These are phyloP conservation scores for Cutaneotrichosporon sp. DNA, from an alignment of 1,284 basidiomycete genomes.

Conservation along the genomic window DNA sequence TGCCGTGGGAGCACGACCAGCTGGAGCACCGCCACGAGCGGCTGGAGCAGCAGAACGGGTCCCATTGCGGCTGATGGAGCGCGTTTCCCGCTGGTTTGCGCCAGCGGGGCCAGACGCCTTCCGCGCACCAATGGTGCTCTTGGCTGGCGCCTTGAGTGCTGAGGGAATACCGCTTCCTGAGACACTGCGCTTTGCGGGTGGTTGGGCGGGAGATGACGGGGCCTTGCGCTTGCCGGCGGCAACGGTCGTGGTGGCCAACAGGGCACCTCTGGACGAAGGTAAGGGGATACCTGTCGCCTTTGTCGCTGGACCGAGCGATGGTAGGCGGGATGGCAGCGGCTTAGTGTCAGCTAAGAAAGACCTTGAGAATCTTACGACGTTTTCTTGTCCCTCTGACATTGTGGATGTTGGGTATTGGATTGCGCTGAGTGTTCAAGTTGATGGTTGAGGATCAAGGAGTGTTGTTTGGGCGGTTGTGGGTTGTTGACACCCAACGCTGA, in stretches of 20 bases:
- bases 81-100: neutral
- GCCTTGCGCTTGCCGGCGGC: constrained; percentile 30
- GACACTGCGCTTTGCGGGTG: constrained; percentile 26
- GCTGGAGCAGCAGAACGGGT: neutral
- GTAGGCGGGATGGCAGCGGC: constrained; percentile 27
- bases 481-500: constrained; percentile 1
- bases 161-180: constrained; percentile 13
- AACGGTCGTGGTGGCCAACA: neutral
- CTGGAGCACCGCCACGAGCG: neutral
- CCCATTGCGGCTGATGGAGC: neutral
- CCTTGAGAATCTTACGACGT: constrained; percentile 20
- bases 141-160: neutral
- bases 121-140: neutral
- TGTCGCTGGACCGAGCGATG: constrained; percentile 21
- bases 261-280: neutral
- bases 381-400: constrained; percentile 39
- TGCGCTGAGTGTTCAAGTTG: neutral
- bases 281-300: constrained; percentile 14
- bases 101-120: constrained; percentile 2
- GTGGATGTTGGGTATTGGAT: neutral
- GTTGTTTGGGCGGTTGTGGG: constrained; percentile 7
- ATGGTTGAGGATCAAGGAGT: constrained; percentile 5
- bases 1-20: too few relatives aligned
- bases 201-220: constrained; percentile 26
- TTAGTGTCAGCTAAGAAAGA: constrained; percentile 4